phyloP scores from a whole-genome alignment of 2,329 filamentous ascomycete genomes.

The Colletotrichum karsti region DNA sequence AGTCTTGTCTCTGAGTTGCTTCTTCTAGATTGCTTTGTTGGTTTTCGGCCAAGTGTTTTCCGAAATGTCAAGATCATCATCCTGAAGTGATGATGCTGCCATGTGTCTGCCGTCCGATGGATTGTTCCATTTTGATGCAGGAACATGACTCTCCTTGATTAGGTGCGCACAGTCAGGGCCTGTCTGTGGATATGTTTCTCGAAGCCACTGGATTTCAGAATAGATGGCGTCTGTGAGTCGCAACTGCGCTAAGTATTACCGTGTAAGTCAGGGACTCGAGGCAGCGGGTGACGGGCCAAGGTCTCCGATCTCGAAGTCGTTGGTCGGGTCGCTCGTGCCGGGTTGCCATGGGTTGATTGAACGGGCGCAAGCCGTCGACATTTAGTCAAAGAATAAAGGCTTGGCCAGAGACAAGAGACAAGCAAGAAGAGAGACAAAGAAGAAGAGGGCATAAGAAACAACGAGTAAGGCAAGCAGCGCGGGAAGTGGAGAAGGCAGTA shows the following conservation, averaged over 20 bases:
- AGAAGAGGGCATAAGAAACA: neutral
- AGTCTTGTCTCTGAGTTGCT: neutral
- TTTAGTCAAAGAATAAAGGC: neutral
- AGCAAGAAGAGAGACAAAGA: neutral
- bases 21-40: neutral
- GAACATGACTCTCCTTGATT: constrained; percentile 9
- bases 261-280: neutral
- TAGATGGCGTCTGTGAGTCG: neutral
- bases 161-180: constrained; percentile 8
- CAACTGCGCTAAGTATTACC: neutral
- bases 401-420: neutral
- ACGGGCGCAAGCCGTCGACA: neutral
- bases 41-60: too few species aligned
- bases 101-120: neutral
- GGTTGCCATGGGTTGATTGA: neutral
- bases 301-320: neutral
- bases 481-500: neutral
- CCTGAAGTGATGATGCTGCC: neutral
- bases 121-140: neutral
- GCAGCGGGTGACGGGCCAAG: neutral
- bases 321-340: neutral
- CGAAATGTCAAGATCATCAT: neutral
- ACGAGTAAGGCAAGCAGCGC: neutral
- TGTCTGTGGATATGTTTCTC: constrained; percentile 7
- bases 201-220: neutral